Conservation (phyloP, 306 rosid genomes). For the Lathyrus sativus region DNA sequence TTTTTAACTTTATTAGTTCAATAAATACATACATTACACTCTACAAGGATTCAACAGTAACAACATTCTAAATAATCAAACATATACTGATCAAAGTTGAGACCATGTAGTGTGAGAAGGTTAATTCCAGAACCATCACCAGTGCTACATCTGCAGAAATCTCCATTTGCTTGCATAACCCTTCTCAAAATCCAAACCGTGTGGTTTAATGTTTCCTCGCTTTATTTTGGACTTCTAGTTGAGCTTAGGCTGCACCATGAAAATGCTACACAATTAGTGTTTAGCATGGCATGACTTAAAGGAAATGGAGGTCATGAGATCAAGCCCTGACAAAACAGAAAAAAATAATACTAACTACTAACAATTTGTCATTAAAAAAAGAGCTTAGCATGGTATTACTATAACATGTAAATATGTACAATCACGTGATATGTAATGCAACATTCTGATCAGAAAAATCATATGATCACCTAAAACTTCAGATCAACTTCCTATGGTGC, state of each 20-base stretch:
- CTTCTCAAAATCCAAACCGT: constrained; percentile 29
- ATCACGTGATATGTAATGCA: constrained; percentile 3
- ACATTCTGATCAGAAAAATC: constrained; percentile 26
- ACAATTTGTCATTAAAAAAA: no score
- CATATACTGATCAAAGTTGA: constrained; percentile 19
- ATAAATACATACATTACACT: constrained; percentile 46
- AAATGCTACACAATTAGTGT: constrained; percentile 29
- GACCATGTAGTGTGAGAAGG: constrained; percentile 41
- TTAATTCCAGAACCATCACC: constrained; percentile 39
- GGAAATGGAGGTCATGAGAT: no score
- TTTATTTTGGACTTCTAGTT: constrained; percentile 14
- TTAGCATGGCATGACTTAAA: not conserved
- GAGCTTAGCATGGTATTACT: not conserved
- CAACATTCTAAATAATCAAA: constrained; percentile 29
- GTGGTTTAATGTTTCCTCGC: not conserved
- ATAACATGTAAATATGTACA: not conserved
- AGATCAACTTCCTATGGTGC: not conserved
- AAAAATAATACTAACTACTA: no score
- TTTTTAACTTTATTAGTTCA: constrained; percentile 21
- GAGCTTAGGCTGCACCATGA: constrained; percentile 31
- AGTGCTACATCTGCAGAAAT: constrained; percentile 34
- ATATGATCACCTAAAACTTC: constrained; percentile 18
- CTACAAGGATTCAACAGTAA: constrained; percentile 36
- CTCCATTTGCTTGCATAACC: constrained; percentile 33
- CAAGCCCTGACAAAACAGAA: no score